Conservation (phyloP, 768 basidiomycete species). For the Suillus clintonianus region DNA sequence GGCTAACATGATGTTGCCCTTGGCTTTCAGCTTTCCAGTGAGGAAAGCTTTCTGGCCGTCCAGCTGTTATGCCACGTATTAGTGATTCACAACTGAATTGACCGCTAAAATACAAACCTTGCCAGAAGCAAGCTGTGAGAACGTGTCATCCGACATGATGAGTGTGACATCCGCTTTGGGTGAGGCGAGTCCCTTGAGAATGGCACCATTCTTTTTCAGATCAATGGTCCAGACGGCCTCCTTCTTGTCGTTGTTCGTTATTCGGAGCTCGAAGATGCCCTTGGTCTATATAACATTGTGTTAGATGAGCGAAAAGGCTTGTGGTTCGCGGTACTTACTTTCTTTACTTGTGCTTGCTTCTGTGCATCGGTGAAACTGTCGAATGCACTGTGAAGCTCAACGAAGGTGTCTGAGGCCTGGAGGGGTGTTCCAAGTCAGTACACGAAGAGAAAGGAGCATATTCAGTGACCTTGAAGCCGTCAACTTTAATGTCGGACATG, state of each 20-base stretch:
- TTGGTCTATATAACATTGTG: constrained; percentile 57
- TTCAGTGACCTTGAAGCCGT: constrained; percentile 67
- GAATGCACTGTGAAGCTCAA: constrained; percentile 54
- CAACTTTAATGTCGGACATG: constrained; percentile 74
- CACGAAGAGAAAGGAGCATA: neutral
- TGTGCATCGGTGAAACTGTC: constrained; percentile 57
- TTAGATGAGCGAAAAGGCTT: neutral
- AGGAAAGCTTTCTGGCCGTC: constrained; percentile 96
- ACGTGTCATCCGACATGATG: constrained; percentile 74
- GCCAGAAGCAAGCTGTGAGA: constrained; percentile 68
- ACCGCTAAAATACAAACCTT: constrained; percentile 49
- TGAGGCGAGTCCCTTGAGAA: constrained; percentile 63
- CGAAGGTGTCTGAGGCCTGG: constrained; percentile 70
- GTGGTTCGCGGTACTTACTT: constrained; percentile 43
- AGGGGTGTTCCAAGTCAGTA: neutral
- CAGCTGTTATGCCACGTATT: constrained; percentile 42
- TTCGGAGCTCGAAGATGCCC: constrained; percentile 83
- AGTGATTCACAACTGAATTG: neutral
- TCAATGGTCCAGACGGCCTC: constrained; percentile 89
- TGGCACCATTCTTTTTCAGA: constrained; percentile 78
- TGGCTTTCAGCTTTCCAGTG: constrained; percentile 91
- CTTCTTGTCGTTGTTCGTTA: constrained; percentile 72
- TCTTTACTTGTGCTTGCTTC: constrained; percentile 71
- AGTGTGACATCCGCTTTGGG: constrained; percentile 85
- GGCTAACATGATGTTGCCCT: constrained; percentile 91